Conservation (phyloP, 1,139 yeast genomes). For the Kurtzmaniella quercitrusa region DNA sequence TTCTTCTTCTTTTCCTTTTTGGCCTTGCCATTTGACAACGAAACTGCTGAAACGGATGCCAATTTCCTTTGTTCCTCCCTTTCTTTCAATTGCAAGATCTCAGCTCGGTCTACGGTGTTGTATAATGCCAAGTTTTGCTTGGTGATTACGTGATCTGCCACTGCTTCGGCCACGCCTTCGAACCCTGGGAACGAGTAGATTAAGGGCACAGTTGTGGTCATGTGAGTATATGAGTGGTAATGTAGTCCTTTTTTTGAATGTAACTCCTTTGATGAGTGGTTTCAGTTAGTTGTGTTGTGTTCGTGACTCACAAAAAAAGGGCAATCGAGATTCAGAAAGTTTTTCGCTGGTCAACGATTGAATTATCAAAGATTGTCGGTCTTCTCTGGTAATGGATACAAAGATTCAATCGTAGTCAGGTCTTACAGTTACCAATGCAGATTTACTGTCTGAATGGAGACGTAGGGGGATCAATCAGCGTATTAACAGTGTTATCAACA, state of each 20-base stretch:
- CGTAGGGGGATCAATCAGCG: neutral
- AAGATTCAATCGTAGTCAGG: no score
- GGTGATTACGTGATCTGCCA: conserved; percentile 80
- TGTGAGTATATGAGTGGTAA: conserved; percentile 15
- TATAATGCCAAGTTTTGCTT: conserved; percentile 72
- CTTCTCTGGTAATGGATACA: neutral
- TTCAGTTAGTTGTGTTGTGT: neutral
- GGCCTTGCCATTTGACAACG: conserved; percentile 2
- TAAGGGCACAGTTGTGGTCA: conserved; percentile 93
- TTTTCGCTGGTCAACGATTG: neutral
- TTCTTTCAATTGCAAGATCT: conserved; percentile 26
- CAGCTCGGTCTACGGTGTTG: conserved; percentile 39
- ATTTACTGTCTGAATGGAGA: neutral
- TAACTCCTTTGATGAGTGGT: neutral
- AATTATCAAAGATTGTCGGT: no score
- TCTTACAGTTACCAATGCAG: neutral
- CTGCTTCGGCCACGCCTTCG: conserved; percentile 89
- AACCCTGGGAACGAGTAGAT: conserved; percentile 88
- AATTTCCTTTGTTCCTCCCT: conserved; percentile 8
- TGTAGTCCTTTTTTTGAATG: neutral
- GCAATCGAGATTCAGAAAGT: neutral
- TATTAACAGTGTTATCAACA: neutral
- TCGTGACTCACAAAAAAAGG: neutral
- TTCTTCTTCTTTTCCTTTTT: conserved; percentile 32
- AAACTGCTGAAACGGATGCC: conserved; percentile 3